phyloP scores from a whole-genome alignment of 1,139 yeast genomes.

The Hyphopichia buzzinii region DNA sequence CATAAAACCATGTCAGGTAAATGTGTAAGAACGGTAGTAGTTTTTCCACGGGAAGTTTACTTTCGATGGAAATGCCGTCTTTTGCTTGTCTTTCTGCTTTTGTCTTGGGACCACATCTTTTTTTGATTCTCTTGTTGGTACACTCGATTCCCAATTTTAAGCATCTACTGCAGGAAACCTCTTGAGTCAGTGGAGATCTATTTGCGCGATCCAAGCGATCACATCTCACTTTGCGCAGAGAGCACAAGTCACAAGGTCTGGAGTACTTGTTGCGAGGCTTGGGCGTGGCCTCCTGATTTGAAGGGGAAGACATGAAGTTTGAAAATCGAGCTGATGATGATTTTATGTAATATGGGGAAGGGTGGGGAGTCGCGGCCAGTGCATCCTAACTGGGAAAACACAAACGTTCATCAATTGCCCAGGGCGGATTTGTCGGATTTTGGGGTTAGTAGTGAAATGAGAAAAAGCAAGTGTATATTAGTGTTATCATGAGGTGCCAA shows the following conservation, averaged over 20 bases:
- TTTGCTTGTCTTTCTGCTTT: conserved; percentile 2
- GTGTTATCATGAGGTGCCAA: too few relatives aligned
- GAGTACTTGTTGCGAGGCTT: background rate
- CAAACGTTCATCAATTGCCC: too few relatives aligned
- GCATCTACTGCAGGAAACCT: conserved; percentile 29
- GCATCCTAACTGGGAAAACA: too few relatives aligned
- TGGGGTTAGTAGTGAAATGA: too few relatives aligned
- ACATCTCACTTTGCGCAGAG: conserved; percentile 1
- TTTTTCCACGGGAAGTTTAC: background rate
- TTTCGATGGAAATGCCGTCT: too few relatives aligned
- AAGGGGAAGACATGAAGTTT: background rate
- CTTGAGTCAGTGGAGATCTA: background rate
- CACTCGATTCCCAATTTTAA: conserved; percentile 32
- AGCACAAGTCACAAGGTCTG: conserved; percentile 1
- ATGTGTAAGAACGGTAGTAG: conserved; percentile 20
- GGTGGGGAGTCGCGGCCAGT: too few relatives aligned
- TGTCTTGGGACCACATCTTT: conserved; percentile 39
- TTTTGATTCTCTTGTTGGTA: conserved; percentile 33
- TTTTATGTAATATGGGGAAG: too few relatives aligned
- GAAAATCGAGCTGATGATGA: too few relatives aligned
- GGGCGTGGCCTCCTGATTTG: background rate
- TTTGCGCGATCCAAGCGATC: background rate
- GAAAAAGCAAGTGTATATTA: too few relatives aligned
- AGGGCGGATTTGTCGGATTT: too few relatives aligned
- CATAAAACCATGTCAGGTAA: conserved; percentile 42